A percentile compares a stretch with the other conserved stretches of the same genome.
phyloP scores from a whole-genome alignment of 768 basidiomycete species.

The Leccinum imitatum region DNA sequence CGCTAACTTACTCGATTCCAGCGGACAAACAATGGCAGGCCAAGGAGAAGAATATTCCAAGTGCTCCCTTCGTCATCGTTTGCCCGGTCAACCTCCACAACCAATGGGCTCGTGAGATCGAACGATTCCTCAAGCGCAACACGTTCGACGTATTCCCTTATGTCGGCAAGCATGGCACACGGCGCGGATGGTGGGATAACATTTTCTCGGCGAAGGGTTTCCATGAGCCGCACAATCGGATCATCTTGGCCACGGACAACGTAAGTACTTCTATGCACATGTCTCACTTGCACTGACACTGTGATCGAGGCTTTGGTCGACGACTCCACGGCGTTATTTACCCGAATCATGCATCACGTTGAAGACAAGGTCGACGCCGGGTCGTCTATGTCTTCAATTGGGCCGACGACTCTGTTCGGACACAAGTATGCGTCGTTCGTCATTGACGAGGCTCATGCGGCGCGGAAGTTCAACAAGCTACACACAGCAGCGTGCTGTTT shows the following conservation, averaged over 20 bases:
- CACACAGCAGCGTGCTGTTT: background rate
- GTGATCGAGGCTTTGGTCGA: background rate
- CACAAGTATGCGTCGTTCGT: background rate
- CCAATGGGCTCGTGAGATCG: background rate
- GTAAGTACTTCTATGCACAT: background rate
- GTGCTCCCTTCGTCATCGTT: background rate
- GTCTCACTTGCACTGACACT: background rate
- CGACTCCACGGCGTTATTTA: background rate
- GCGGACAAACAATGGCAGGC: background rate
- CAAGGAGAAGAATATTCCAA: background rate
- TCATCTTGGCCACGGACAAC: background rate
- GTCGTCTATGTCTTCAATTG: background rate
- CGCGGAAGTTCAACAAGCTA: background rate
- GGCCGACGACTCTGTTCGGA: background rate
- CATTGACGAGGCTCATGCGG: background rate
- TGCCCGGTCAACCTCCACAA: slow-evolving; percentile 1
- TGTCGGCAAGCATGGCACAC: background rate
- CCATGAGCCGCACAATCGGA: background rate
- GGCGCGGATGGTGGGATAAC: background rate
- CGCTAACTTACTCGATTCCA: background rate
- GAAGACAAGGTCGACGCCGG: background rate
- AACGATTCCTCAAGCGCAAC: background rate
- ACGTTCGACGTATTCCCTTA: background rate
- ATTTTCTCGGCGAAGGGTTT: background rate
- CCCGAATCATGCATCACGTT: background rate